Conservation (phyloP, 129 eudicot species). For the Calendula officinalis region DNA sequence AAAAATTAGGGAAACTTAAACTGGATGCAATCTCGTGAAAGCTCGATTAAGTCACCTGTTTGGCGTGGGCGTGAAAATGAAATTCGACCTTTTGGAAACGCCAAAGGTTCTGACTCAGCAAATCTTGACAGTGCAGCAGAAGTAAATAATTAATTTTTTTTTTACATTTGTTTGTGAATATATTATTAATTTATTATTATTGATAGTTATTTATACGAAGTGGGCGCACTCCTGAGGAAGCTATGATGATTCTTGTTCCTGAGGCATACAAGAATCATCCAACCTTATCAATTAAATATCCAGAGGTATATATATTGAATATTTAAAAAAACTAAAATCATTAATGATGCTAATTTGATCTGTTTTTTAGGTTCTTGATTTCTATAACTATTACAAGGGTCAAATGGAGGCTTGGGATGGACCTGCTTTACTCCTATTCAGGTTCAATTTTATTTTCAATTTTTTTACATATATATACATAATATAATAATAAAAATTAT, state of each 20-base stretch:
- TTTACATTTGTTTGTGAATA: neutral
- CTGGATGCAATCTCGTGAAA: conserved; percentile 99
- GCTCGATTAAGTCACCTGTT: conserved; percentile 81
- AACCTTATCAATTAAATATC: conserved; percentile 82
- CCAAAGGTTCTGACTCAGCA: conserved; percentile 94
- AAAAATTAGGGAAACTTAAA: conserved; percentile 87
- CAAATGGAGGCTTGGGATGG: conserved; percentile 99
- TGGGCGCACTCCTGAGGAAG: conserved; percentile 96
- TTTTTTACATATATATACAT: neutral
- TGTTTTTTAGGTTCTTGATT: conserved; percentile 68
- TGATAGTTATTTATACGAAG: conserved; percentile 85
- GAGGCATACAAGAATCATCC: conserved; percentile 99
- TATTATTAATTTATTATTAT: conserved; percentile 10
- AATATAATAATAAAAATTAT: too few species aligned
- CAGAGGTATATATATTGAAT: conserved; percentile 63
- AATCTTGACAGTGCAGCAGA: conserved; percentile 99
- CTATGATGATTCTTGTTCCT: conserved; percentile 98
- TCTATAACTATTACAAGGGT: conserved; percentile 97
- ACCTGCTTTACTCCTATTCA: conserved; percentile 95
- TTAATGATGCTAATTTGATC: conserved; percentile 3
- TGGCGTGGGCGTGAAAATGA: conserved; percentile 98
- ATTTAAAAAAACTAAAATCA: neutral
- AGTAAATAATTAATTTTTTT: conserved; percentile 32
- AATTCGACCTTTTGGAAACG: conserved; percentile 92
- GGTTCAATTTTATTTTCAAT: conserved; percentile 38